phyloP scores from a whole-genome alignment of 257 asterid genomes.

The Apocynum venetum region DNA sequence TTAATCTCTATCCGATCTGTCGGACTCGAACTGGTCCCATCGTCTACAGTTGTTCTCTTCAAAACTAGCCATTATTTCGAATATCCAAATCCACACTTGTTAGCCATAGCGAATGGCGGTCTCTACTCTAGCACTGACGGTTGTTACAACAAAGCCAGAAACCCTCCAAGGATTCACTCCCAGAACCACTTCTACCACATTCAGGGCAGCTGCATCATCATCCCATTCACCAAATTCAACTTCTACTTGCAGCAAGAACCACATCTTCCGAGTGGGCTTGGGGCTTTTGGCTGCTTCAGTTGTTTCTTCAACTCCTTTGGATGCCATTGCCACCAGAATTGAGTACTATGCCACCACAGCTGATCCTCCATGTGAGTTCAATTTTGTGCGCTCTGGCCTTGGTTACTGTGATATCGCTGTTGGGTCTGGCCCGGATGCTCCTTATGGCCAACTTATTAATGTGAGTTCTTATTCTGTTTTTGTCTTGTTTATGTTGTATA shows the following conservation, averaged over 20 bases:
- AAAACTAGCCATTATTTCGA: neutral
- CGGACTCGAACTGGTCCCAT: neutral
- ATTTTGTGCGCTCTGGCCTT: constrained; percentile 65
- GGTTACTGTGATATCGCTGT: constrained; percentile 78
- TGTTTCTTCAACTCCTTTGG: constrained; percentile 57
- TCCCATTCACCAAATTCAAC: constrained; percentile 12
- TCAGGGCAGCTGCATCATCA: constrained; percentile 34
- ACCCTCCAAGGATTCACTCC: constrained; percentile 16
- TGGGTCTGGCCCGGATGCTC: constrained; percentile 77
- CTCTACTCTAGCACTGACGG: constrained; percentile 42
- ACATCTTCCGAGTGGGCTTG: constrained; percentile 44
- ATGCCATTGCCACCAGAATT: constrained; percentile 75
- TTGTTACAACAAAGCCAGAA: constrained; percentile 41
- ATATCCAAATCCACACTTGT: constrained; percentile 8
- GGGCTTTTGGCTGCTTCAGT: constrained; percentile 68
- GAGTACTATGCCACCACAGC: constrained; percentile 81
- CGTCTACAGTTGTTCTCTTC: neutral
- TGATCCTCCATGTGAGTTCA: constrained; percentile 81
- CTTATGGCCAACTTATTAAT: constrained; percentile 63
- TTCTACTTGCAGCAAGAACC: constrained; percentile 34
- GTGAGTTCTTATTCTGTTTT: constrained; percentile 32
- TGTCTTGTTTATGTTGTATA: neutral
- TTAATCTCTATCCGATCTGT: too few relatives aligned
- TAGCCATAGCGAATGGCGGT: constrained; percentile 41
- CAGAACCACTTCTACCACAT: constrained; percentile 17